Evolutionary conservation across 2,329 filamentous ascomycete genomes (phyloP), one percentile per base, ranked within the genome.

Genomic region (Ophiocordyceps camponoti-saundersi): DNA sequence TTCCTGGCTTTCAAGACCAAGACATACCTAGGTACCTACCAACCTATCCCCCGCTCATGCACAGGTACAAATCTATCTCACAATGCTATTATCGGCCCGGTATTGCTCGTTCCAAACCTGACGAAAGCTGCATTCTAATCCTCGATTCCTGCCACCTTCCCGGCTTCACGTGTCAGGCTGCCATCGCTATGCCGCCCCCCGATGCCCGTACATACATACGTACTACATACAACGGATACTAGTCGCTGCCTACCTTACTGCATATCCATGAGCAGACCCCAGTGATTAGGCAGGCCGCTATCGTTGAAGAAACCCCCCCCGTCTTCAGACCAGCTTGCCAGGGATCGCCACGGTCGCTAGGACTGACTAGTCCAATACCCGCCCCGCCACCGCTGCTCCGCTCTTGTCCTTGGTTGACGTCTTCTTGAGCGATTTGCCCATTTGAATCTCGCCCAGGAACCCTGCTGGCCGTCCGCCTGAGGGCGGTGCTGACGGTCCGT

Each of bases 321-420:
- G 7, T 43, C 15, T 16, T 6, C 21, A 26, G 5, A 16, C 41
- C 23, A 23, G 23, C 44, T 13, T 42, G 32, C 44, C 30, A 36
- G 32, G 26, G 34, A 22, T 46, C 45, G n/a, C 44, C 21, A 21
- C 18, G 18, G 26, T 22, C 15, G 23, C 11, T 29, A 23, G 15
- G 42, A 34, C n/a, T 15, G 11, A 34, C 60, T 65, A 77, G 51
- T 68, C 69, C 61, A 79, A 62, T 49, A 95, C 89, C 50, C 79
- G 77, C n/a, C 90, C 90, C 21, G 86, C 84, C 48, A 80, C 71
- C 46, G 79, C 63, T 46, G 85, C 75, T 44, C 56, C 65, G 63
- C 89, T 95, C 62, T 80, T 81, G 63, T 98, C 92, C 63, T 86
- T 89, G 1, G 92, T 96, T 61, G 82, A 70, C 22, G 88, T 87